Percentiles rank a stretch among this genome's conserved stretches.
These are phyloP conservation scores for Monosporozyma aerobia DNA, from an alignment of 805 yeast species.

Conservation along the genomic window DNA sequence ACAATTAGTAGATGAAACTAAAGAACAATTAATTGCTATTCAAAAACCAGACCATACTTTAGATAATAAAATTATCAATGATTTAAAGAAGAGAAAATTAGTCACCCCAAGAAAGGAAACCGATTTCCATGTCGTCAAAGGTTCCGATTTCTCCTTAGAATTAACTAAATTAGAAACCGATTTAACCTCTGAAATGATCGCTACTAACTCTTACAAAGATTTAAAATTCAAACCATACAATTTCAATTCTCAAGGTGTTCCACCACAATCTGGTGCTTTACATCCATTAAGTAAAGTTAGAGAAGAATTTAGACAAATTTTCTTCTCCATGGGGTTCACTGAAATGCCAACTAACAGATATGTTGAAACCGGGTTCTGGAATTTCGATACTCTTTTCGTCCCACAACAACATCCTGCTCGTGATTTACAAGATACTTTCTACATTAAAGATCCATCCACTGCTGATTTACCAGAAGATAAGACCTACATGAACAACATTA, in stretches of 20 bases:
- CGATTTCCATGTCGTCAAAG: slow-evolving; percentile 71
- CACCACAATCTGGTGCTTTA: slow-evolving; percentile 81
- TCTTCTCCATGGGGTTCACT: slow-evolving; percentile 95
- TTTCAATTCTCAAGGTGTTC: slow-evolving; percentile 88
- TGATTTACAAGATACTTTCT: slow-evolving; percentile 97
- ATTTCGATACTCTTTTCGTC: slow-evolving; percentile 89
- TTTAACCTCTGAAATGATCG: slow-evolving; percentile 86
- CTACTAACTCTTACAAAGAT: slow-evolving; percentile 70
- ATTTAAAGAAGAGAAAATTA: slow-evolving; percentile 90
- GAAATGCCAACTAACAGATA: slow-evolving; percentile 99
- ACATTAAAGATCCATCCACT: slow-evolving; percentile 80
- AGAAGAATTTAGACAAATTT: slow-evolving; percentile 95
- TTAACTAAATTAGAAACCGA: slow-evolving; percentile 84
- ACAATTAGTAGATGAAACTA: slow-evolving; percentile 50
- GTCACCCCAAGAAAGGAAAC: slow-evolving; percentile 59
- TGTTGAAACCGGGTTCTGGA: slow-evolving; percentile 98
- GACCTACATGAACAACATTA: slow-evolving; percentile 67
- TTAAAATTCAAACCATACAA: slow-evolving; percentile 89
- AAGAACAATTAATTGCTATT: slow-evolving; percentile 51
- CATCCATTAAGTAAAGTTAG: slow-evolving; percentile 96
- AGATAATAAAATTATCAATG: slow-evolving; percentile 62
- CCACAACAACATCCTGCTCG: slow-evolving; percentile 99
- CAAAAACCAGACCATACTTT: slow-evolving; percentile 9
- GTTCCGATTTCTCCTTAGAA: slow-evolving; percentile 72
- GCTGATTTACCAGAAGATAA: slow-evolving; percentile 81